Percentiles rank a stretch among this genome's conserved stretches.
Conservation (phyloP, 2,329 filamentous ascomycete genomes). For the Sclerotinia minor region DNA sequence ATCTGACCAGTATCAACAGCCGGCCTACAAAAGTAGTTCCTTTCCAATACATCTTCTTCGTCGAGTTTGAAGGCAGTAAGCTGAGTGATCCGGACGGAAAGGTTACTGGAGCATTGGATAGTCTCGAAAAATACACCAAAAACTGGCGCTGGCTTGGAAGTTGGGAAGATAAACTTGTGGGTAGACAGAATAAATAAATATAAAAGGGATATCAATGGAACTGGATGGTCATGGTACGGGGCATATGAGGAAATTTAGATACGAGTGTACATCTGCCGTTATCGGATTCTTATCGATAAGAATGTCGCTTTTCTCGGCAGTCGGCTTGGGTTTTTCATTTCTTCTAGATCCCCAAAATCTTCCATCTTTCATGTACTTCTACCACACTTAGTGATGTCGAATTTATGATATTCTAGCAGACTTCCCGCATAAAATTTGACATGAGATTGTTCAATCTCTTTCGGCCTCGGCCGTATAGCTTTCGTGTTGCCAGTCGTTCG, state of each 20-base stretch:
- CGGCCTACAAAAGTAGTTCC: constrained; percentile 71
- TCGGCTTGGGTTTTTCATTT: constrained; percentile 2
- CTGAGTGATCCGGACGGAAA: constrained; percentile 53
- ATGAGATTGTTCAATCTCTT: constrained; percentile 28
- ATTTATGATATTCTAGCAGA: constrained; percentile 9
- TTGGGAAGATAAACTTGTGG: constrained; percentile 47
- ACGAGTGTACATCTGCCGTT: constrained; percentile 8
- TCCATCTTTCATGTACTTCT: neutral
- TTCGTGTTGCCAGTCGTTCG: constrained; percentile 15
- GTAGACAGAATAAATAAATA: constrained; percentile 3
- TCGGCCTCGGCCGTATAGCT: neutral
- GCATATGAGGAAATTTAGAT: neutral
- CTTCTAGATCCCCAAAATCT: neutral
- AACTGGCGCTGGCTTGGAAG: constrained; percentile 69
- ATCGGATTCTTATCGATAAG: constrained; percentile 25
- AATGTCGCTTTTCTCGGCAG: constrained; percentile 15
- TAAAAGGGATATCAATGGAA: neutral
- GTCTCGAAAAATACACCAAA: constrained; percentile 58
- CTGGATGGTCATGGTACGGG: neutral
- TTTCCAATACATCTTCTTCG: constrained; percentile 94
- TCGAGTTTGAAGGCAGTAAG: constrained; percentile 75
- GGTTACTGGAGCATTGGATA: constrained; percentile 61
- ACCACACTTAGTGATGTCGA: constrained; percentile 1
- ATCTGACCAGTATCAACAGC: constrained; percentile 88
- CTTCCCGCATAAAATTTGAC: neutral